phyloP scores from a whole-genome alignment of 441 rosid genomes.

The Adansonia madagascariensis region DNA sequence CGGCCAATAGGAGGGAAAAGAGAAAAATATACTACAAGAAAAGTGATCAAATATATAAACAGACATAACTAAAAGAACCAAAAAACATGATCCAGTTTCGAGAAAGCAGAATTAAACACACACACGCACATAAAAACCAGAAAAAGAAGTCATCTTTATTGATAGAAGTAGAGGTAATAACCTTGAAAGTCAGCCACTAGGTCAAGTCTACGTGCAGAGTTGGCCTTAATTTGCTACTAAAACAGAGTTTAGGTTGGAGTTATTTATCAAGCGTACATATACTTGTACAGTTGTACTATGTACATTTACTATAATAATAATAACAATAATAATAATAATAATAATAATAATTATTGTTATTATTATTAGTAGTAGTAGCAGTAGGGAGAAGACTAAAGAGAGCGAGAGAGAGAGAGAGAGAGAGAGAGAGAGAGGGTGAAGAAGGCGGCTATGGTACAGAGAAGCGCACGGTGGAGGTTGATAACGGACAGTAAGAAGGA shows the following conservation, averaged over 20 bases:
- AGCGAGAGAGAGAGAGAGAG: not conserved
- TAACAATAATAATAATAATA: too few species aligned
- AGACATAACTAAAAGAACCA: not conserved
- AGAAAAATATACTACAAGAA: not conserved
- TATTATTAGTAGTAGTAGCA: too few species aligned
- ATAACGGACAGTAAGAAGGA: too few species aligned
- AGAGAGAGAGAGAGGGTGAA: not conserved
- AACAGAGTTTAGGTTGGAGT: not conserved
- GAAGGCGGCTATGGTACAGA: slow-evolving; percentile 6
- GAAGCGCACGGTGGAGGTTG: not conserved
- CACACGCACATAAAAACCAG: not conserved
- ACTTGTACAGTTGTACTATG: too few species aligned
- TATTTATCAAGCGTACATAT: not conserved
- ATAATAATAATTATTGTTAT: not conserved
- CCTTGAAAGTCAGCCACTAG: not conserved
- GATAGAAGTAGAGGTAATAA: not conserved
- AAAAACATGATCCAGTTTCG: not conserved
- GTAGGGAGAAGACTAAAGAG: not conserved
- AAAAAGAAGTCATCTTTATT: not conserved
- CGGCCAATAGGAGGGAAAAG: not conserved
- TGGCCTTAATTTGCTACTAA: not conserved
- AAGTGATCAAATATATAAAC: not conserved
- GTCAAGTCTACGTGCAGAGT: not conserved
- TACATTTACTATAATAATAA: not conserved
- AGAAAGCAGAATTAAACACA: slow-evolving; percentile 3